Base-by-base conservation (phyloP, 129 eudicot genomes). In the Dittrichia graveolens region DNA sequence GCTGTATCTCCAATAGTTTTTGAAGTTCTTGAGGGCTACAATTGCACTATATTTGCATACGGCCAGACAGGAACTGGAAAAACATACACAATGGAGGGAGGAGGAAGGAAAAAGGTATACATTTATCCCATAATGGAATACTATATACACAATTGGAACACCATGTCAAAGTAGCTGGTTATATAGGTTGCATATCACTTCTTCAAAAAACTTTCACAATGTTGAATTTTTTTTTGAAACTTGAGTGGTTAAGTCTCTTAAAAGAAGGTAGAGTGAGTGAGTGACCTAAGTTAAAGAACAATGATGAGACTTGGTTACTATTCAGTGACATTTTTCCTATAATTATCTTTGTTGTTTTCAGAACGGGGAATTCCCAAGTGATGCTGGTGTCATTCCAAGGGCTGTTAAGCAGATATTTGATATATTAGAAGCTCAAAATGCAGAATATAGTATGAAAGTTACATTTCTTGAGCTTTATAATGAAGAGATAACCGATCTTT, bases 21-120 rank as follows among this genome's bases (percentile, higher is more conserved):
- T 57, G 99, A 94, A 84, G 97, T 94, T 65, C 87, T 94, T 62
- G 97, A 90, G 70, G 99, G 99, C 54, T 94, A 94, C 78, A 94
- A 94, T 46, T 94, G 99, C 86, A 94, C 99, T 44, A 94, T 94
- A 62, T 94, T 94, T 79, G 99, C 99, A 6, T 94, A 94, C 73
- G 99, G 99, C 61, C 99, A 94, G 79, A 94, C 99, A 15, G 99
- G 99, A 71, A 94, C 99, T 0, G 99, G 99, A 53, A 94, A 94
- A 78, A 94, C 99, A 16, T 94, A 94, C 73, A 90, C 99, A 3
- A 94, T 94, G 99, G 99, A 94, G 72, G 99, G 99, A 60, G 99
- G 99, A 69, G 91, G 89, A 71, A 94, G 97, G 50, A 90, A 94
- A 80, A 94, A 85, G 96, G 99, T 94, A 58, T 16, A 47, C 57